Evolutionary conservation across 306 rosid species (phyloP).

Genomic region (Trifolium repens): DNA sequence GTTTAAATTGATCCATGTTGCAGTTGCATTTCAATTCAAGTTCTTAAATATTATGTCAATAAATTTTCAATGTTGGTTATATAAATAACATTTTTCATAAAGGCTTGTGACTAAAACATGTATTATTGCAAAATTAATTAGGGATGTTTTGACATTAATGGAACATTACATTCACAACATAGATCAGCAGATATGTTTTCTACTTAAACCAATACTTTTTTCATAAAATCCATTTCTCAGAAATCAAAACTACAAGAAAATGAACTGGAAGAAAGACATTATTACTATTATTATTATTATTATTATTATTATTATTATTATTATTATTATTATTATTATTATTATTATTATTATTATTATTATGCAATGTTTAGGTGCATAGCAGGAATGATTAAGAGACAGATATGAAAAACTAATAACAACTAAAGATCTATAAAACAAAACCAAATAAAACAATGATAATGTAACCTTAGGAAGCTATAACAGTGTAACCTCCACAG

Average conservation of each 20-base stretch:
- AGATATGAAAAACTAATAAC: conserved; percentile 15
- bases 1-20: background rate
- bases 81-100: too few relatives aligned
- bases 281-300: too few relatives aligned
- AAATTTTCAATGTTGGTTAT: too few relatives aligned
- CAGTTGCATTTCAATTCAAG: background rate
- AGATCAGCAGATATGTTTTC: background rate
- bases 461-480: conserved; percentile 29
- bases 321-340: too few relatives aligned
- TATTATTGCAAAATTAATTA: too few relatives aligned
- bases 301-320: too few relatives aligned
- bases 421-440: too few relatives aligned
- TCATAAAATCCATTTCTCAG: background rate
- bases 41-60: too few relatives aligned
- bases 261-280: background rate
- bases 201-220: too few relatives aligned
- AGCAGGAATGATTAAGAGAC: background rate
- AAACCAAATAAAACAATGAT: background rate
- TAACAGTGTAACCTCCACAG: too few relatives aligned
- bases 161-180: background rate
- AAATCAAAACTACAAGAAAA: background rate
- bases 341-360: too few relatives aligned
- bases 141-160: background rate
- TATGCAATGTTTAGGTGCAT: background rate
- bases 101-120: too few relatives aligned